Evolutionary conservation across 192 early-diverging fungal species (phyloP).

Genomic region (Gamsiella multidivaricata): DNA sequence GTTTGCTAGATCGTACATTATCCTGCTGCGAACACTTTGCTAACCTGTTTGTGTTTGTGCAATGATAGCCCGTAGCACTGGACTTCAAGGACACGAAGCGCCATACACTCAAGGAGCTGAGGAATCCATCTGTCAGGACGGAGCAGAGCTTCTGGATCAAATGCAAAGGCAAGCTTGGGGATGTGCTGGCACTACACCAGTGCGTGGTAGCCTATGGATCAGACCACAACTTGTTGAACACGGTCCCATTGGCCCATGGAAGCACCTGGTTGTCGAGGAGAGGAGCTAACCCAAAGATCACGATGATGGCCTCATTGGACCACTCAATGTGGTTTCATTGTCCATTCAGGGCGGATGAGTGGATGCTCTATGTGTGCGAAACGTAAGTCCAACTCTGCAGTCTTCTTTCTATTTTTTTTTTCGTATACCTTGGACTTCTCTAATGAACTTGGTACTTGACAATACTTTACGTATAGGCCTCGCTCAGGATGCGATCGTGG

Average conservation of each 20-base stretch:
- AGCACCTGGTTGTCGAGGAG: conserved; percentile 56
- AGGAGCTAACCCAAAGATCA: conserved; percentile 50
- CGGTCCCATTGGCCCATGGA: conserved; percentile 59
- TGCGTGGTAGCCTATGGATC: conserved; percentile 66
- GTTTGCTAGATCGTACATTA: too few species aligned
- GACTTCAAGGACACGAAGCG: conserved; percentile 39
- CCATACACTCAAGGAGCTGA: conserved; percentile 19
- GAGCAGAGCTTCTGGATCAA: conserved; percentile 68
- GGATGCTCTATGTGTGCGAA: conserved; percentile 61
- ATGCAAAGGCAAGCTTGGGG: conserved; percentile 65
- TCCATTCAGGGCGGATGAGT: conserved; percentile 87
- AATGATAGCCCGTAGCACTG: conserved; percentile 22
- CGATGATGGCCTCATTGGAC: conserved; percentile 75
- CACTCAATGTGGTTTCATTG: conserved; percentile 90
- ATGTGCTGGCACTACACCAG: conserved; percentile 72
- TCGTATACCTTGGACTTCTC: not conserved
- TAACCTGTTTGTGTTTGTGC: too few species aligned
- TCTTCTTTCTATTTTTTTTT: not conserved
- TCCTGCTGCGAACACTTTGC: not conserved
- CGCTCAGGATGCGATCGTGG: conserved; percentile 78
- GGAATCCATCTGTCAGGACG: conserved; percentile 20
- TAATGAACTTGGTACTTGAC: not conserved
- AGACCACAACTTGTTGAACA: conserved; percentile 35
- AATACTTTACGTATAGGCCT: conserved; percentile 72
- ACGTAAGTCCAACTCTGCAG: conserved; percentile 16